Evolutionary conservation across 495 filamentous ascomycete species (phyloP), one percentile per base, ranked within the genome.

Genomic region (Glonium stellatum): DNA sequence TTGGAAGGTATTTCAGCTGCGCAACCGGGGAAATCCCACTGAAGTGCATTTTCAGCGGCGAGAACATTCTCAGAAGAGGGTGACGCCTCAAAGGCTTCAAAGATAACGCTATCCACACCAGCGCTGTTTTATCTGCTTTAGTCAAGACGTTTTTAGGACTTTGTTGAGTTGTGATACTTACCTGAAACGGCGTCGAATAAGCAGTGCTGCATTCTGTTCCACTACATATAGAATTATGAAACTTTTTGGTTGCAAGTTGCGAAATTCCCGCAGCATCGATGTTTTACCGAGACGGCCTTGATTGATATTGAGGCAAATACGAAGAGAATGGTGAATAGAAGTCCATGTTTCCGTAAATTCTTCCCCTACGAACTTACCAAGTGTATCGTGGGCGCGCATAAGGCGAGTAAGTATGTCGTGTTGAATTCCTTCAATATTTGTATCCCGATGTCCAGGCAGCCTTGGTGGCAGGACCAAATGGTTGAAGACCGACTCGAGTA

Each of bases 31-130:
- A 78, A 70, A 71, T 77, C 72, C 73, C 72, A 79, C 47, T 72
- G 59, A 1, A 81, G 48, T 0, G 75, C 75, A 31, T 62, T 70
- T 41, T 70, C 51, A 0, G 74, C 56, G 0, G 71, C 70, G 1
- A 80, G 68, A 19, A 80, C 76, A 13, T 74, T 27, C n/a, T 75
- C 73, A 9, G 78, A 75, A 1, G 44, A 58, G 3, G 80, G 69
- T 0, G 81, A 83, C 10, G 77, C 68, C 58, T 84, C 80, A 51
- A 84, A 83, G 1, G 75, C 68, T 58, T 84, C 82, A 34, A 84
- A 71, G 9, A 76, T 59, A 35, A 76, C 62, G 11, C 42, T 39
- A 9, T 67, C 65, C 34, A 31, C 51, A 44, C 22, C 23, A 25
- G 4, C 36, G 54, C 61, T 64, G 21, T 1, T 2, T 34, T 21